phyloP scores from a whole-genome alignment of 1,139 yeast species.

The Blastobotrys ciferrii region DNA sequence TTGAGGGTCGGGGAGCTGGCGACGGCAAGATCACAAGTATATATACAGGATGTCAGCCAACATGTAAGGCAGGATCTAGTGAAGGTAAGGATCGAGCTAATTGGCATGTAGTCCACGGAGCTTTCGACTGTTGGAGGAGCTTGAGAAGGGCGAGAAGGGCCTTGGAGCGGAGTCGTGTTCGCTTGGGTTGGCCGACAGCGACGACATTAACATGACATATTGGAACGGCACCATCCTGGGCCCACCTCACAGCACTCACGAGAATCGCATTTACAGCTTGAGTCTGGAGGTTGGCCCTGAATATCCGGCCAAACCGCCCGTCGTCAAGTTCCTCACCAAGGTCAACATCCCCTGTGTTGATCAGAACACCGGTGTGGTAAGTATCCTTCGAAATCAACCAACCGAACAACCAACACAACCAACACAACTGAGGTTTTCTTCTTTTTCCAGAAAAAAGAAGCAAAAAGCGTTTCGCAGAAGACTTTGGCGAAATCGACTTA shows the following conservation, averaged over 20 bases:
- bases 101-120: conserved; percentile 70
- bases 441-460: too few species aligned
- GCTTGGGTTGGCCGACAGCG: conserved; percentile 83
- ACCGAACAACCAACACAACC: too few species aligned
- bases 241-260: conserved; percentile 93
- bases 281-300: conserved; percentile 76
- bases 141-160: conserved; percentile 98
- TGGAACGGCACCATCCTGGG: conserved; percentile 98
- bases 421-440: too few species aligned
- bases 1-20: too few species aligned
- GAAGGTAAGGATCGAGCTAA: conserved; percentile 2
- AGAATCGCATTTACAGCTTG: conserved; percentile 86
- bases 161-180: conserved; percentile 96
- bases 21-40: too few species aligned
- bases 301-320: conserved; percentile 90
- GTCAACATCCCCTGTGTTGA: conserved; percentile 91
- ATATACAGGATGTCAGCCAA: conserved; percentile 46
- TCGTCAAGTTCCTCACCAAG: conserved; percentile 72
- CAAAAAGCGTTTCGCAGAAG: too few species aligned
- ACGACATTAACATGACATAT: conserved; percentile 84
- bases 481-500: not conserved
- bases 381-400: too few species aligned
- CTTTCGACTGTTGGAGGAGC: conserved; percentile 88
- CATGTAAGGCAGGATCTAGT: conserved; percentile 36
- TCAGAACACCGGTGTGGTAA: conserved; percentile 53